Percentiles rank a stretch among this genome's conserved stretches.
phyloP scores from a whole-genome alignment of 2,329 filamentous ascomycete species.

The Aspergillus novofumigatus region DNA sequence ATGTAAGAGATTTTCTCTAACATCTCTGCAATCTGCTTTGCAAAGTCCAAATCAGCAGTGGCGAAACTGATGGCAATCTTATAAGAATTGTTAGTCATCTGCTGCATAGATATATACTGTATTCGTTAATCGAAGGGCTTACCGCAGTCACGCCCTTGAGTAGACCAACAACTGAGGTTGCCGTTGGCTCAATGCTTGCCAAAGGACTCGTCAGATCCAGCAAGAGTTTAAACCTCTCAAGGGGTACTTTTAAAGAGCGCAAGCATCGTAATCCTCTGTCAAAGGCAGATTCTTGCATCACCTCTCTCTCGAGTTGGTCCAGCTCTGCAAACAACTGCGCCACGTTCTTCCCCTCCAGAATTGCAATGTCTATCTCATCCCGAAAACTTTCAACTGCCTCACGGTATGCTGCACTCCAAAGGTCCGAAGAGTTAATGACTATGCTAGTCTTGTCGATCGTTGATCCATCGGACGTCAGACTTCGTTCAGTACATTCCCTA shows the following conservation, averaged over 20 bases:
- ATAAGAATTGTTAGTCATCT: conserved; percentile 1
- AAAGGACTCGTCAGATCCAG: conserved; percentile 24
- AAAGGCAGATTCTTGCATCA: conserved; percentile 19
- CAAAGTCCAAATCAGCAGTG: conserved; percentile 9
- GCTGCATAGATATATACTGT: background rate
- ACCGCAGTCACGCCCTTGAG: conserved; percentile 23
- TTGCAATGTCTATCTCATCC: conserved; percentile 21
- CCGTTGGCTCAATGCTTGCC: conserved; percentile 24
- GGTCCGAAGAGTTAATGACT: conserved; percentile 10
- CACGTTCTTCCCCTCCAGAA: conserved; percentile 22
- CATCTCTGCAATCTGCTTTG: conserved; percentile 24
- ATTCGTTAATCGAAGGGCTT: conserved; percentile 6
- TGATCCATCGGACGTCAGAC: background rate
- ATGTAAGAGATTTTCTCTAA: conserved; percentile 27
- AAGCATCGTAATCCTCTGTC: conserved; percentile 14
- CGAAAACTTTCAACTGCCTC: conserved; percentile 24
- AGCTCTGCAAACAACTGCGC: conserved; percentile 22
- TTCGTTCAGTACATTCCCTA: background rate
- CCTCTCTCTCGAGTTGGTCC: conserved; percentile 18
- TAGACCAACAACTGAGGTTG: conserved; percentile 21
- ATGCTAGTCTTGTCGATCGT: conserved; percentile 1
- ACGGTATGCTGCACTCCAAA: conserved; percentile 27
- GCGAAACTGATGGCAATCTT: conserved; percentile 26
- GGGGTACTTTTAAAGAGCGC: conserved; percentile 10
- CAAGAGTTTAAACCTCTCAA: conserved; percentile 14